Evolutionary conservation across 176 grass and related monocot genomes (phyloP).

Genomic region (Zoysia japonica): DNA sequence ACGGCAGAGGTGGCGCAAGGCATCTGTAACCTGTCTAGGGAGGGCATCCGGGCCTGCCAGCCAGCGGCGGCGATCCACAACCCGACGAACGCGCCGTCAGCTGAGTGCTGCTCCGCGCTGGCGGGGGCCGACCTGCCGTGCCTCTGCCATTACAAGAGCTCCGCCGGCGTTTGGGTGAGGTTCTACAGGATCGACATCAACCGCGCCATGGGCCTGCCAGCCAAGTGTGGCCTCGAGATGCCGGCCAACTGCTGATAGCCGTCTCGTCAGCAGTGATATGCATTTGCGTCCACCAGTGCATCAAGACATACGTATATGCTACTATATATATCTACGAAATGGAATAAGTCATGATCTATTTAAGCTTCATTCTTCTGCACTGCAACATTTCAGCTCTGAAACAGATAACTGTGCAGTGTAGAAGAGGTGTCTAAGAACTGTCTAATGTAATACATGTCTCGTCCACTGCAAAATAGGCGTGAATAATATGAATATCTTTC

Average conservation of each 20-base stretch:
- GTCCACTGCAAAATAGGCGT: not conserved
- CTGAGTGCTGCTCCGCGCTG: conserved; percentile 42
- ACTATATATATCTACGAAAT: not conserved
- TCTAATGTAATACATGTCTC: not conserved
- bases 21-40: conserved; percentile 50
- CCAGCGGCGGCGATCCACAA: conserved; percentile 44
- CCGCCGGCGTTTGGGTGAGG: conserved; percentile 25
- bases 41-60: conserved; percentile 39
- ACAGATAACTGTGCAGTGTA: not conserved
- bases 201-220: conserved; percentile 59
- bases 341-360: not conserved
- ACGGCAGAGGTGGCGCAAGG: conserved; percentile 14
- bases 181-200: conserved; percentile 49
- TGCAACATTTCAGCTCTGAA: not conserved
- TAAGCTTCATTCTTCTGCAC: not conserved
- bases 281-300: not conserved
- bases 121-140: conserved; percentile 50
- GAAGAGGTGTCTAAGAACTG: not conserved
- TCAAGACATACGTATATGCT: not conserved
- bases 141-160: conserved; percentile 55
- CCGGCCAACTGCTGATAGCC: conserved; percentile 44
- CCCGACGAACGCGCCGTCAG: conserved; percentile 38
- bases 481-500: not conserved
- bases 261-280: not conserved
- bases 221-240: conserved; percentile 48